A percentile compares a stretch with the other conserved stretches of the same genome.
These are phyloP conservation scores for Chlamydomonas incerta DNA, from an alignment of 139 green algal species.

Conservation along the genomic window DNA sequence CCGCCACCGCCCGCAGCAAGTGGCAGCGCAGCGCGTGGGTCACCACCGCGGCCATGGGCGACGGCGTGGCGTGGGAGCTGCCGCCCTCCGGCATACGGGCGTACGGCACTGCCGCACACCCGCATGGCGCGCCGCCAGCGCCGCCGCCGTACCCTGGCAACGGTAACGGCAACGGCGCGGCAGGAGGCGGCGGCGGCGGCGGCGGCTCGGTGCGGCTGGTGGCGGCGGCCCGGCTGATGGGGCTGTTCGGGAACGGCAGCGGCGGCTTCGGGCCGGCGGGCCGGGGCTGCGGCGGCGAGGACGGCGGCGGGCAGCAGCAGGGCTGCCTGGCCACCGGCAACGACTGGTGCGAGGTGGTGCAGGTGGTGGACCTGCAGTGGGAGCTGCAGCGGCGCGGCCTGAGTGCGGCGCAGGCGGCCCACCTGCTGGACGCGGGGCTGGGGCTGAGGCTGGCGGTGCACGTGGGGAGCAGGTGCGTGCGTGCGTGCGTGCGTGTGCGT, in stretches of 20 bases:
- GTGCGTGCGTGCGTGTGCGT: too few species aligned
- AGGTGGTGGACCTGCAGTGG: conserved; percentile 57
- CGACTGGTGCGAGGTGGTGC: conserved; percentile 52
- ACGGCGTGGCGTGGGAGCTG: conserved; percentile 23
- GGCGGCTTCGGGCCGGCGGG: not conserved
- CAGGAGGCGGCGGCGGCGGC: too few species aligned
- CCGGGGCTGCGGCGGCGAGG: not conserved
- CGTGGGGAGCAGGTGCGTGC: conserved; percentile 39
- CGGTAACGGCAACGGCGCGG: not conserved
- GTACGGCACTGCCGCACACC: not conserved
- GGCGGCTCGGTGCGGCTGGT: too few species aligned
- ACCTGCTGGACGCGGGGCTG: conserved; percentile 51
- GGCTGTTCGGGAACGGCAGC: conserved; percentile 12
- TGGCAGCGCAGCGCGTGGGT: conserved; percentile 29
- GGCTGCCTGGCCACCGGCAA: conserved; percentile 45
- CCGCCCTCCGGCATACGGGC: conserved; percentile 15
- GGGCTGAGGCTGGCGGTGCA: conserved; percentile 46
- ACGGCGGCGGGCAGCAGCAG: not conserved
- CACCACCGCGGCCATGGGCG: conserved; percentile 2
- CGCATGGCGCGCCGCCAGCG: not conserved
- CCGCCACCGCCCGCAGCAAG: not conserved
- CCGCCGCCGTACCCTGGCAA: conserved; percentile 18
- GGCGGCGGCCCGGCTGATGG: not conserved
- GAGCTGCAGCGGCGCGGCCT: conserved; percentile 51
- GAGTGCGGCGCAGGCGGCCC: not conserved